Evolutionary conservation across 176 grass and related monocot genomes (phyloP), one percentile per base, ranked within the genome.

Genomic region (Aegilops sharonensis): DNA sequence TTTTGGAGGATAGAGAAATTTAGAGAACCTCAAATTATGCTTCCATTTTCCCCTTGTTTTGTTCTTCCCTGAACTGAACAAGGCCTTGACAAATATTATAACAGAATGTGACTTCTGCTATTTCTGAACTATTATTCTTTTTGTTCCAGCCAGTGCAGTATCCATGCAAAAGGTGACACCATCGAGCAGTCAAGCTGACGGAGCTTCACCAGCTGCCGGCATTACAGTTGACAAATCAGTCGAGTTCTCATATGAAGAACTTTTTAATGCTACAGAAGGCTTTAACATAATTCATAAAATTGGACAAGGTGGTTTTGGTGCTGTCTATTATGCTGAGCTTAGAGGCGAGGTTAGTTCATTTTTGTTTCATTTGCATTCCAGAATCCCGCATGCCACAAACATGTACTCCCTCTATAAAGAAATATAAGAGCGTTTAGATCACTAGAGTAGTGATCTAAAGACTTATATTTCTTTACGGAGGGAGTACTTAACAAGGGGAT

Each of bases 261-360:
- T 99, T 82, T 92, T 86, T 36, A 92, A 82, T 50, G 94, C 90
- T 36, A 99, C 97, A 81, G 83, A 94, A 84, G 92, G 93, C 48
- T 99, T 99, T 90, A 96, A 89, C 72, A 81, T 99, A 62, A 88
- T 87, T 84, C 91, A 99, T 86, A 99, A 99, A 87, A 99, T 99
- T 3, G 97, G 97, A 54, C 91, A 95, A 87, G 97, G 97, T 81
- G 97, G 97, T 83, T 99, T 94, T 77, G 89, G 89, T 1, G 50
- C 86, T 85, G 89, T 91, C 48, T 91, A 85, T 85, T 91, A 91
- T 91, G 97, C 97, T 61, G 92, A 96, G 67, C 94, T 99, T 34
- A 95, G 92, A 84, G 97, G 97, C 37, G 97, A 99, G 97, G 97
- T 99, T 57, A 83, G 87, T 74, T 65, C 68, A 61, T 69, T 50